phyloP scores from a whole-genome alignment of 305 asterid genomes.

The Fraxinus sp. region DNA sequence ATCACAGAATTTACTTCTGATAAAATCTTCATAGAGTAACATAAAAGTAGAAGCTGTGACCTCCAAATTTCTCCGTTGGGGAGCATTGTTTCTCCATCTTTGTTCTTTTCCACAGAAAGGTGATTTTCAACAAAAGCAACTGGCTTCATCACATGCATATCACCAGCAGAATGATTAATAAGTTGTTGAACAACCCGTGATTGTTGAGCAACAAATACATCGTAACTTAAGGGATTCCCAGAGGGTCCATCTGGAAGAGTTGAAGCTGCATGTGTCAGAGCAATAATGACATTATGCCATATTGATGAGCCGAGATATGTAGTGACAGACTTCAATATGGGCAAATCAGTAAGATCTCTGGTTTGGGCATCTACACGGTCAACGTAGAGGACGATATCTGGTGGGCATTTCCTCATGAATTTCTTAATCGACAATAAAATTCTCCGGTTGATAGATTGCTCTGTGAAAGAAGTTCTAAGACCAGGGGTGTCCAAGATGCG shows the following conservation, averaged over 20 bases:
- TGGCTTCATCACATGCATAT: slow-evolving; percentile 31
- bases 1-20: slow-evolving; percentile 44
- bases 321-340: slow-evolving; percentile 49
- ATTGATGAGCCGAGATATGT: slow-evolving; percentile 66
- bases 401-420: slow-evolving; percentile 49
- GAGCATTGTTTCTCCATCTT: slow-evolving; percentile 31
- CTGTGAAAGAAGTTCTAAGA: slow-evolving; percentile 47
- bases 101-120: slow-evolving; percentile 25
- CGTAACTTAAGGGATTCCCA: slow-evolving; percentile 51
- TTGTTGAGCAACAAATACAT: slow-evolving; percentile 41
- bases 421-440: slow-evolving; percentile 56
- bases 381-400: slow-evolving; percentile 72
- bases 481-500: slow-evolving; percentile 87
- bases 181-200: slow-evolving; percentile 43
- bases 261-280: slow-evolving; percentile 70
- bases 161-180: slow-evolving; percentile 42
- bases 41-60: slow-evolving; percentile 53
- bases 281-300: slow-evolving; percentile 60
- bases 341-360: slow-evolving; percentile 51
- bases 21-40: slow-evolving; percentile 63
- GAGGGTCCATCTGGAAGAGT: slow-evolving; percentile 64
- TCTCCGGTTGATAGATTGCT: slow-evolving; percentile 51
- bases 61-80: slow-evolving; percentile 54
- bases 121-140: slow-evolving; percentile 60
- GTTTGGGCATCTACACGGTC: slow-evolving; percentile 66